A percentile compares a stretch with the other conserved stretches of the same genome.
These are phyloP conservation scores for Neofusicoccum parvum DNA, from an alignment of 2,329 filamentous ascomycete species.

Conservation along the genomic window DNA sequence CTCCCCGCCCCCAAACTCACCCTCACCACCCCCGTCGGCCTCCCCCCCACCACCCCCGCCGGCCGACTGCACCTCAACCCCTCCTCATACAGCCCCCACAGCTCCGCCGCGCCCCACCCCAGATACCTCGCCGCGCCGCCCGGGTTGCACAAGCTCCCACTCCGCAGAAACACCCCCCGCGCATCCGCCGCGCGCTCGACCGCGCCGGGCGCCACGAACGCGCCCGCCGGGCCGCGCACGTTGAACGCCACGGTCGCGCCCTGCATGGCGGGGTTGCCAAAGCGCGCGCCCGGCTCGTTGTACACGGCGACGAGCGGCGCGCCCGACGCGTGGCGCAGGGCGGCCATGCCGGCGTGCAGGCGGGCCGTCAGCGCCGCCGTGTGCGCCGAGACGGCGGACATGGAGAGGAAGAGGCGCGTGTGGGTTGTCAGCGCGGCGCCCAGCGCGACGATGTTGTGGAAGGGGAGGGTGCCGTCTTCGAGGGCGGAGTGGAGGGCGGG, in stretches of 20 bases:
- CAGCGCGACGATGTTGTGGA: slow-evolving; percentile 66
- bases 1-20: slow-evolving; percentile 65
- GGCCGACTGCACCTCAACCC: slow-evolving; percentile 61
- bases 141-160: slow-evolving; percentile 60
- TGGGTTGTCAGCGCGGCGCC: slow-evolving; percentile 62
- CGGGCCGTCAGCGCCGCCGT: slow-evolving; percentile 56
- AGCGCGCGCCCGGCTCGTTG: slow-evolving; percentile 51
- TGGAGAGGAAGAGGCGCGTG: slow-evolving; percentile 57
- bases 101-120: slow-evolving; percentile 56
- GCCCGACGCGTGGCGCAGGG: slow-evolving; percentile 58
- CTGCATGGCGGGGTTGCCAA: slow-evolving; percentile 56
- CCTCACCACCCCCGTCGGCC: slow-evolving; percentile 63
- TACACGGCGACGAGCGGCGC: slow-evolving; percentile 57
- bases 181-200: slow-evolving; percentile 61
- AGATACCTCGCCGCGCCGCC: slow-evolving; percentile 52
- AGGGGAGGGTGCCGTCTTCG: slow-evolving; percentile 69
- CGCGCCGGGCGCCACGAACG: no score
- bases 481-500: slow-evolving; percentile 61
- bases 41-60: slow-evolving; percentile 55
- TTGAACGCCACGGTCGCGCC: slow-evolving; percentile 69
- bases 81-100: slow-evolving; percentile 56
- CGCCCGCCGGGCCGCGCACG: slow-evolving; percentile 55
- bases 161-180: slow-evolving; percentile 61
- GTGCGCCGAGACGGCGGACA: slow-evolving; percentile 62
- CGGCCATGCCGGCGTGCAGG: slow-evolving; percentile 52